Evolutionary conservation across 2,329 filamentous ascomycete species (phyloP), one percentile per base, ranked within the genome.

Genomic region (Trichoderma oligosporum): DNA sequence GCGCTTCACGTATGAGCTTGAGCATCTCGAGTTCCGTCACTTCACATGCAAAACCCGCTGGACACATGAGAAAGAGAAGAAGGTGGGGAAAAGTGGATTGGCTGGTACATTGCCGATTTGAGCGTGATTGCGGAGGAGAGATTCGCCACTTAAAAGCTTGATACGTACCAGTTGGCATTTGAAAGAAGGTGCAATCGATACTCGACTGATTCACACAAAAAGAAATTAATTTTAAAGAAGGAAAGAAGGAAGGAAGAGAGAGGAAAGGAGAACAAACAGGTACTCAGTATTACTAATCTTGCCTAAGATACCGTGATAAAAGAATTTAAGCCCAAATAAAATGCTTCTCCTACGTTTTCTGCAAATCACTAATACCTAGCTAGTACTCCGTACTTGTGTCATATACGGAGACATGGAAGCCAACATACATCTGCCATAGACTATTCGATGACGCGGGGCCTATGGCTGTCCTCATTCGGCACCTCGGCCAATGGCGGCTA

Each of bases 401-500:
- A n/a, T n/a, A n/a, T 29, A 46, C 52, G 52, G 52, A 55, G 41
- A 55, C 52, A 55, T 55, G 52, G 52, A 55, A 31, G 48, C 47
- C 35, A n/a, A 29, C 24, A 38, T 5, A 20, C 8, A 25, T 29
- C 11, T 29, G 48, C 24, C 24, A 8, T n/a, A n/a, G n/a, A n/a
- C n/a, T n/a, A n/a, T n/a, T 47, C 31, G 41, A 46, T 31, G 44
- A 54, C 48, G 56, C 48, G 48, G 48, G 48, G 48, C 48, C 46
- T 24, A 55, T 35, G 56, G 44, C 24, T 48, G 52, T 47, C 52
- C 44, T 58, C 41, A 38, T n/a, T 53, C 54, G 48, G 58, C 42
- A 59, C 72, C 71, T 76, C 72, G 76, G 72, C 73, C 75, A 76
- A 76, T 75, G 69, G 71, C 69, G 71, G 72, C 68, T 69, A 67